Evolutionary conservation across 768 basidiomycete genomes (phyloP).

Genomic region (Boletus subparvulus): DNA sequence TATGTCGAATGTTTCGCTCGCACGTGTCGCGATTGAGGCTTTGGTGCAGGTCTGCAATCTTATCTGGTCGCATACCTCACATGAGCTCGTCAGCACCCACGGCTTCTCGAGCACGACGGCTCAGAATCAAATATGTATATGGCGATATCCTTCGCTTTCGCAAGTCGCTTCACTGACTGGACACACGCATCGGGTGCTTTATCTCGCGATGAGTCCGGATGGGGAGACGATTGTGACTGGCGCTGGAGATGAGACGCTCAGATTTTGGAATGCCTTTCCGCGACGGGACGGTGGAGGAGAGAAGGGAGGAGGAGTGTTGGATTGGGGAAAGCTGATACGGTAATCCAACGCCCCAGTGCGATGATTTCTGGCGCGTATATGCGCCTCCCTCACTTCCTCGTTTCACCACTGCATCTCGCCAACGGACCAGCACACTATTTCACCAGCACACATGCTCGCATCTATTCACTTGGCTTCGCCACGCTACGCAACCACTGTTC

Average conservation of each 20-base stretch:
- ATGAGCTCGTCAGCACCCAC: conserved; percentile 97
- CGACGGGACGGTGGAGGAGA: conserved; percentile 51
- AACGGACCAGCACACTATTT: conserved; percentile 21
- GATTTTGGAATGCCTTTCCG: conserved; percentile 99
- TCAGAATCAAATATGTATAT: conserved; percentile 95
- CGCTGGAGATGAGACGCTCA: conserved; percentile 93
- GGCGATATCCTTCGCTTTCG: conserved; percentile 90
- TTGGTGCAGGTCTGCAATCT: conserved; percentile 87
- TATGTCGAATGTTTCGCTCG: conserved; percentile 27
- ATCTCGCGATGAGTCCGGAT: conserved; percentile 97
- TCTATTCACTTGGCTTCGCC: conserved; percentile 20
- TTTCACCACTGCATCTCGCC: conserved; percentile 5
- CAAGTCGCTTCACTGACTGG: conserved; percentile 95
- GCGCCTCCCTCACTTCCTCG: neutral
- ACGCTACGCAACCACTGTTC: conserved; percentile 15
- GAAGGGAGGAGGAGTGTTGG: conserved; percentile 41
- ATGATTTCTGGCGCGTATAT: conserved; percentile 7
- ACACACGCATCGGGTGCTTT: conserved; percentile 92
- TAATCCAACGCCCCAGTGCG: conserved; percentile 19
- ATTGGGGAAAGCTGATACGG: conserved; percentile 53
- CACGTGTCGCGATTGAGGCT: conserved; percentile 5
- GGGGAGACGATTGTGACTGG: conserved; percentile 98
- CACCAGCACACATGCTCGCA: conserved; percentile 28
- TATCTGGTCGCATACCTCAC: conserved; percentile 93
- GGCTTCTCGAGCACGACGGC: conserved; percentile 92